Conservation (phyloP, 768 basidiomycete species). For the Mycena amicta region DNA sequence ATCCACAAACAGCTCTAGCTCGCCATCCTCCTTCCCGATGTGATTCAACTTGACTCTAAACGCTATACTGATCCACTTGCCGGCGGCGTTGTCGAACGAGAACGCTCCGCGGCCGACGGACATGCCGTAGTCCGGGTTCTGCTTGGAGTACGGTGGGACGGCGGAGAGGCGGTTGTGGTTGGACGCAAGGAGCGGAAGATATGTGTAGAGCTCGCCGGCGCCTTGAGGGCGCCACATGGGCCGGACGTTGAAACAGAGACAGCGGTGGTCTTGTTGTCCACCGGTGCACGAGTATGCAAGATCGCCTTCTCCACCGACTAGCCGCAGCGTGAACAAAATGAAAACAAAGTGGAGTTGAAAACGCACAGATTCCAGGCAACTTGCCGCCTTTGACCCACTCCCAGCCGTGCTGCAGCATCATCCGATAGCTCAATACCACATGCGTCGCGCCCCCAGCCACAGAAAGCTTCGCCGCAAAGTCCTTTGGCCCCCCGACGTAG, state of each 20-base stretch:
- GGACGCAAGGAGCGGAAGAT: conserved; percentile 53
- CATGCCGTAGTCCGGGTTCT: conserved; percentile 62
- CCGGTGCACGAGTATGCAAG: conserved; percentile 68
- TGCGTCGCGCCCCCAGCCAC: conserved; percentile 50
- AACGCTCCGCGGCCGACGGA: conserved; percentile 71
- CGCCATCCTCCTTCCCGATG: conserved; percentile 61
- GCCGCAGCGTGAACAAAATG: not conserved
- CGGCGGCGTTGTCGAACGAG: conserved; percentile 51
- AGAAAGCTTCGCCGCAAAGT: conserved; percentile 34
- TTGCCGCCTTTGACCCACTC: conserved; percentile 78
- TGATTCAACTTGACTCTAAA: conserved; percentile 74
- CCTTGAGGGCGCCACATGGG: conserved; percentile 73
- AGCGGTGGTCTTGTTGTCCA: conserved; percentile 62
- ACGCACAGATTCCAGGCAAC: conserved; percentile 70
- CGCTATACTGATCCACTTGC: conserved; percentile 62
- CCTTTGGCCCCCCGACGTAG: conserved; percentile 59
- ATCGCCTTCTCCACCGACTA: conserved; percentile 57
- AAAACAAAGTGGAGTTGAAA: not conserved
- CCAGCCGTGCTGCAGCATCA: conserved; percentile 66
- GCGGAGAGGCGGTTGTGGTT: conserved; percentile 46
- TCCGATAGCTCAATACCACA: conserved; percentile 63
- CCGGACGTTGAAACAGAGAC: conserved; percentile 68
- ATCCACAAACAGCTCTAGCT: conserved; percentile 66
- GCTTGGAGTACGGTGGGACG: conserved; percentile 51
- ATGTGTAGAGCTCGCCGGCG: conserved; percentile 69